Conservation (phyloP, 495 filamentous ascomycete genomes). For the Neurospora sp. region DNA sequence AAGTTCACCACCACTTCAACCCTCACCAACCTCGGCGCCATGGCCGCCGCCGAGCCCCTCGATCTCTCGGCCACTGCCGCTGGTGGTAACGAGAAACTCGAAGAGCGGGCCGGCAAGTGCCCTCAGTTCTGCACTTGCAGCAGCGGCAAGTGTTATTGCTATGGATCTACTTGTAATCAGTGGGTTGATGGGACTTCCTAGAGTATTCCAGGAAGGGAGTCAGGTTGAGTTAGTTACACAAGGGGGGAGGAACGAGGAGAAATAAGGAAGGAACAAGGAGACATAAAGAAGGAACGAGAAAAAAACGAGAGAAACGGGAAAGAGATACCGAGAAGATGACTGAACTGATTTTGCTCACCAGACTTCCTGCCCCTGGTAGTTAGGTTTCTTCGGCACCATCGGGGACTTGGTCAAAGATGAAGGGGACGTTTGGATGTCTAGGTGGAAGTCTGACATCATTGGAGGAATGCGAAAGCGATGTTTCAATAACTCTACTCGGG, state of each 20-base stretch:
- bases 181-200: not conserved
- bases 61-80: not conserved
- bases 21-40: not conserved
- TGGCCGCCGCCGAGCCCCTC: not conserved
- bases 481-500: not conserved
- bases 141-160: not conserved
- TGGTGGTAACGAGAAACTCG: not conserved
- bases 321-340: not conserved
- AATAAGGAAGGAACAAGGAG: no score
- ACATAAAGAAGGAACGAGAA: no score
- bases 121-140: not conserved
- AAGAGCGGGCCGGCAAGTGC: not conserved
- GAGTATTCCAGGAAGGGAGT: not conserved
- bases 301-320: no score
- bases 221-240: no score
- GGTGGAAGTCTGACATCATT: not conserved
- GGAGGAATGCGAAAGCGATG: not conserved
- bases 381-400: not conserved
- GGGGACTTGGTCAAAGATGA: not conserved
- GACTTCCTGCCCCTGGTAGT: not conserved
- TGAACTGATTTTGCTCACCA: not conserved
- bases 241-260: no score
- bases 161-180: not conserved
- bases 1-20: not conserved
- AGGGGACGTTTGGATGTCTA: not conserved